A percentile compares a stretch with the other conserved stretches of the same genome.
phyloP scores from a whole-genome alignment of 2,329 filamentous ascomycete genomes.

The Geosmithia putterillii region DNA sequence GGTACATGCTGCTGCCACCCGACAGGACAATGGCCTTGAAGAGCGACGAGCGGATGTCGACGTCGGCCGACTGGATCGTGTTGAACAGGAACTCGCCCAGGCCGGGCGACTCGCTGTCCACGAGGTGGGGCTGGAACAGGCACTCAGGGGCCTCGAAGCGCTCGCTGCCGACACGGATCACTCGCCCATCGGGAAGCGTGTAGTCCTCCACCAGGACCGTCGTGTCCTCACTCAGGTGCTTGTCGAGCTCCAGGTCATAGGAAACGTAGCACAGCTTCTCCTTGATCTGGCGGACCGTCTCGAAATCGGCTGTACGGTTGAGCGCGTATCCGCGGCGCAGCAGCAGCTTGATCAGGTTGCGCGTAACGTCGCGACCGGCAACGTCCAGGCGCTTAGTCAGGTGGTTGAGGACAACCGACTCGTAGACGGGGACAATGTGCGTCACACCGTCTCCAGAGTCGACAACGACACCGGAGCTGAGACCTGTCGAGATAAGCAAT shows the following conservation, averaged over 20 bases:
- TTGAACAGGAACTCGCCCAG: conserved; percentile 98
- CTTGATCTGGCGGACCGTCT: conserved; percentile 98
- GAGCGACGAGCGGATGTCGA: conserved; percentile 84
- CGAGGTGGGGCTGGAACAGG: conserved; percentile 94
- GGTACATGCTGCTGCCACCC: conserved; percentile 98
- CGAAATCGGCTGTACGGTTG: conserved; percentile 96
- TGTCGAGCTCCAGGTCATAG: conserved; percentile 93
- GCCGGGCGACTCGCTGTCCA: conserved; percentile 93
- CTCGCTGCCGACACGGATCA: conserved; percentile 92
- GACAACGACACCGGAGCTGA: conserved; percentile 91
- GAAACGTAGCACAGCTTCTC: conserved; percentile 99
- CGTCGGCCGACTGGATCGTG: conserved; percentile 91
- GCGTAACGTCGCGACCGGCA: conserved; percentile 92
- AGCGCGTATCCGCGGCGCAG: conserved; percentile 89
- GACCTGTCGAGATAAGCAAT: conserved; percentile 44
- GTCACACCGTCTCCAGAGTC: conserved; percentile 98
- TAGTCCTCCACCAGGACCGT: conserved; percentile 96
- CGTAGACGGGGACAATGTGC: conserved; percentile 96
- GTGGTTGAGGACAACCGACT: conserved; percentile 95
- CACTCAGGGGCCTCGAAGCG: conserved; percentile 97
- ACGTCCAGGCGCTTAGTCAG: conserved; percentile 90
- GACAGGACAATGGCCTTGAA: conserved; percentile 97
- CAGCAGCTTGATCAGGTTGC: conserved; percentile 90
- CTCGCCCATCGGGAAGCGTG: conserved; percentile 88
- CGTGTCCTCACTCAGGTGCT: conserved; percentile 91